Evolutionary conservation across 1,139 yeast species (phyloP).

Genomic region (Suhomyces chickasaworum): DNA sequence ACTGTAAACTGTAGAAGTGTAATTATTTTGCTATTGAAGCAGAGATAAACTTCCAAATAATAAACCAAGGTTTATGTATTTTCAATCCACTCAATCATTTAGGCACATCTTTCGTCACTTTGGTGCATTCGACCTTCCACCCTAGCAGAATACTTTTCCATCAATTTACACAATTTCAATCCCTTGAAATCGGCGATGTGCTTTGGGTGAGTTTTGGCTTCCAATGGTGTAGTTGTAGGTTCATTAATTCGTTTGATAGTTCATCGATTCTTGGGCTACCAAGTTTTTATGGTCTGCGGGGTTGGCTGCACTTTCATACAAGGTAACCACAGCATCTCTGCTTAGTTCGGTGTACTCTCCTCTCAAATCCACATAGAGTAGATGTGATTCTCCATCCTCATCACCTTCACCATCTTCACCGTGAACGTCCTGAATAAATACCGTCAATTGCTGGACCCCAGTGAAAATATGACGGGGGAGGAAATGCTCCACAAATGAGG

Average conservation of each 20-base stretch:
- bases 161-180: too few relatives aligned
- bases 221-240: too few relatives aligned
- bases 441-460: constrained; percentile 65
- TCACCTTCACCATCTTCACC: constrained; percentile 51
- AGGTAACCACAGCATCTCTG: constrained; percentile 69
- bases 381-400: constrained; percentile 53
- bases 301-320: constrained; percentile 90
- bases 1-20: too few relatives aligned
- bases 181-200: too few relatives aligned
- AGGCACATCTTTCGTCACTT: too few relatives aligned
- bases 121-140: too few relatives aligned
- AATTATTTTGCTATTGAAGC: too few relatives aligned
- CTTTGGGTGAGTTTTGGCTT: too few relatives aligned
- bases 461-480: constrained; percentile 76
- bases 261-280: constrained; percentile 12
- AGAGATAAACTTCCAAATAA: too few relatives aligned
- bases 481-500: constrained; percentile 78
- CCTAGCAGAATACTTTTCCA: too few relatives aligned
- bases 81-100: too few relatives aligned
- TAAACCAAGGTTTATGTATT: too few relatives aligned
- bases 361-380: constrained; percentile 76
- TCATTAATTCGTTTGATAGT: constrained; percentile 7
- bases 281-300: constrained; percentile 80
- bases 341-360: constrained; percentile 71
- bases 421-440: constrained; percentile 68